These are phyloP conservation scores for Aspergillus conjunctus DNA, from an alignment of 495 filamentous ascomycete species.

Conservation along the genomic window DNA sequence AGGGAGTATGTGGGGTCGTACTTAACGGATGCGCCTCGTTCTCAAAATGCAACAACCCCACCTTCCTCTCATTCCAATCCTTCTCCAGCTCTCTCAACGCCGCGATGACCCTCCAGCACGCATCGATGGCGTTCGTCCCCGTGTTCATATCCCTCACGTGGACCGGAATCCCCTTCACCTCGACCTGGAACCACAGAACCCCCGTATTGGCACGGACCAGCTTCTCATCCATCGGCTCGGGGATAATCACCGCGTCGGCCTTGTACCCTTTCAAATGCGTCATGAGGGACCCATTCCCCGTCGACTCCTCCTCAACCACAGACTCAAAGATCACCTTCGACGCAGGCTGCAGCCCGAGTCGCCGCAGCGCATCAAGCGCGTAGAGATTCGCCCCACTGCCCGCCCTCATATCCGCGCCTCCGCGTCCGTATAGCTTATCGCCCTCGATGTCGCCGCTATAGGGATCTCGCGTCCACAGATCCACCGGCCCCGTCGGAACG, in stretches of 20 bases:
- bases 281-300: conserved; percentile 9
- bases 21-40: conserved; percentile 8
- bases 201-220: conserved; percentile 11
- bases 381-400: conserved; percentile 7
- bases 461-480: conserved; percentile 6
- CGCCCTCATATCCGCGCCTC: conserved; percentile 11
- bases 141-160: conserved; percentile 10
- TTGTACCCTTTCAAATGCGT: conserved; percentile 8
- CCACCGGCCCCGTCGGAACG: conserved; percentile 7
- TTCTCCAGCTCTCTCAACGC: conserved; percentile 9
- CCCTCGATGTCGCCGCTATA: conserved; percentile 10
- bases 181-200: conserved; percentile 13
- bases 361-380: conserved; percentile 10
- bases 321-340: conserved; percentile 12
- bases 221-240: conserved; percentile 15
- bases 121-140: conserved; percentile 10
- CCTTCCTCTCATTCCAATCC: conserved; percentile 13
- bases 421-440: conserved; percentile 6
- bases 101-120: conserved; percentile 4
- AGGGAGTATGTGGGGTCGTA: neutral
- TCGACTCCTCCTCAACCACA: conserved; percentile 11
- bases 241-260: conserved; percentile 11
- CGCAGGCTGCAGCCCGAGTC: conserved; percentile 5
- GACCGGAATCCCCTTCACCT: conserved; percentile 9
- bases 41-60: conserved; percentile 10